Percentiles rank a stretch among this genome's conserved stretches.
Conservation (phyloP, 495 filamentous ascomycete species). For the Neurospora tetraspora region DNA sequence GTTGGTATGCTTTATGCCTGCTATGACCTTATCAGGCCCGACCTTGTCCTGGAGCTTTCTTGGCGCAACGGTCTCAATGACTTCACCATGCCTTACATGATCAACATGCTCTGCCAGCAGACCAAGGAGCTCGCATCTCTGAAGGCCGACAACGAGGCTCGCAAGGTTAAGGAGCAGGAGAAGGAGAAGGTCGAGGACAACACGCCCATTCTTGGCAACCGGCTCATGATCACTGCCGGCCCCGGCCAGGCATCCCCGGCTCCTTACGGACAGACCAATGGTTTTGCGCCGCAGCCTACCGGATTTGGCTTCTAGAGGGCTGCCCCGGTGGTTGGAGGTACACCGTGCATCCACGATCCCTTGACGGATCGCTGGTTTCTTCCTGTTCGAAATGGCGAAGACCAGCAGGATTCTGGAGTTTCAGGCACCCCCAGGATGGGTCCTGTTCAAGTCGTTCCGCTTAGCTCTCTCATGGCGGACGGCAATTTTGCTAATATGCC, state of each 20-base stretch:
- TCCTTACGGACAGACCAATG: conserved; percentile 64
- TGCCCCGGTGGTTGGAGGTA: conserved; percentile 8
- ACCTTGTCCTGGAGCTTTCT: conserved; percentile 88
- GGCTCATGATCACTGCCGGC: conserved; percentile 98
- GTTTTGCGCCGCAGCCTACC: conserved; percentile 70
- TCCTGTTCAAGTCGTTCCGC: not conserved
- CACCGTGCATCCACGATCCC: conserved; percentile 17
- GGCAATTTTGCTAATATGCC: not conserved
- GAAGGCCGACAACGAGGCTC: conserved; percentile 95
- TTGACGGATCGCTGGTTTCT: conserved; percentile 9
- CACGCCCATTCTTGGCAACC: conserved; percentile 81
- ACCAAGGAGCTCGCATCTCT: conserved; percentile 72
- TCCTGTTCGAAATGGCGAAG: not conserved
- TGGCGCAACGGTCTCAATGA: conserved; percentile 94
- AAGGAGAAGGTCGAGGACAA: conserved; percentile 85
- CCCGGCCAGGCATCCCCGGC: conserved; percentile 50
- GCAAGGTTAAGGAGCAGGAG: conserved; percentile 77
- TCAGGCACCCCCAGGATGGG: not conserved
- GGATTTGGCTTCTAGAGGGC: conserved; percentile 46
- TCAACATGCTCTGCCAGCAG: conserved; percentile 91
- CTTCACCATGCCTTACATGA: conserved; percentile 99
- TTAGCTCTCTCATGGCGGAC: not conserved
- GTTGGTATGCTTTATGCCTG: conserved; percentile 98
- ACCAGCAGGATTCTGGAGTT: not conserved
- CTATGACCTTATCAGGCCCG: conserved; percentile 91